Evolutionary conservation across 2,329 filamentous ascomycete genomes (phyloP).

Genomic region (Pseudopyrenochaeta lycopersici): DNA sequence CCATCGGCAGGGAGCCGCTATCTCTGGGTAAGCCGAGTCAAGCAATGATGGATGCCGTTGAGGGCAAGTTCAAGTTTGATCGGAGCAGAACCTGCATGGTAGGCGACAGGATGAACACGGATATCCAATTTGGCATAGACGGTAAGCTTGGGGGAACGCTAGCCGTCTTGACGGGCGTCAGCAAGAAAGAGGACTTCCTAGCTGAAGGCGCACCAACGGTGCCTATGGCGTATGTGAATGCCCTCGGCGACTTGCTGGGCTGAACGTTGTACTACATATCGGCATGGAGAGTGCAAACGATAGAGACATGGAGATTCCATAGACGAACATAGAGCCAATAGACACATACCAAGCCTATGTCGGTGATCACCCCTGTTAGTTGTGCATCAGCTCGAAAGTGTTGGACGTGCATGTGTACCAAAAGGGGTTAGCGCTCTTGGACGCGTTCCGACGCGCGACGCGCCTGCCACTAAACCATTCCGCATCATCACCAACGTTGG

Average conservation of each 20-base stretch:
- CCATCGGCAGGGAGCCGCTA: conserved; percentile 70
- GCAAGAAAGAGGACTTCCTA: conserved; percentile 83
- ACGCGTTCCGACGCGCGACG: conserved; percentile 31
- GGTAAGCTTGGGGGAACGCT: conserved; percentile 90
- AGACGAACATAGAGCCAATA: conserved; percentile 1
- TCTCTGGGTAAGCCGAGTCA: conserved; percentile 94
- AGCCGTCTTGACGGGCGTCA: conserved; percentile 89
- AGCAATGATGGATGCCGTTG: conserved; percentile 99
- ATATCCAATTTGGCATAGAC: conserved; percentile 94
- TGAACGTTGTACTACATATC: conserved; percentile 16
- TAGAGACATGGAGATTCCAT: background rate
- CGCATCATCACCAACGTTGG: conserved; percentile 12
- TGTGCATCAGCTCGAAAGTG: background rate
- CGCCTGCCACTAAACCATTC: conserved; percentile 25
- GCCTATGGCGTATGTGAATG: conserved; percentile 85
- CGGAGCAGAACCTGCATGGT: conserved; percentile 91
- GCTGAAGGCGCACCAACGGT: conserved; percentile 72
- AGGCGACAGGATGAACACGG: conserved; percentile 90
- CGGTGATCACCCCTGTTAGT: background rate
- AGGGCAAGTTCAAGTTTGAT: conserved; percentile 93
- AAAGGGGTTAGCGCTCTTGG: conserved; percentile 13
- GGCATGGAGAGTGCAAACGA: background rate
- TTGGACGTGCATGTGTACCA: conserved; percentile 6
- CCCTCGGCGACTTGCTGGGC: conserved; percentile 75
- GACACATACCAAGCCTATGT: background rate